A percentile compares a stretch with the other conserved stretches of the same genome.
phyloP scores from a whole-genome alignment of 768 basidiomycete genomes.

The Ramaria rubella region DNA sequence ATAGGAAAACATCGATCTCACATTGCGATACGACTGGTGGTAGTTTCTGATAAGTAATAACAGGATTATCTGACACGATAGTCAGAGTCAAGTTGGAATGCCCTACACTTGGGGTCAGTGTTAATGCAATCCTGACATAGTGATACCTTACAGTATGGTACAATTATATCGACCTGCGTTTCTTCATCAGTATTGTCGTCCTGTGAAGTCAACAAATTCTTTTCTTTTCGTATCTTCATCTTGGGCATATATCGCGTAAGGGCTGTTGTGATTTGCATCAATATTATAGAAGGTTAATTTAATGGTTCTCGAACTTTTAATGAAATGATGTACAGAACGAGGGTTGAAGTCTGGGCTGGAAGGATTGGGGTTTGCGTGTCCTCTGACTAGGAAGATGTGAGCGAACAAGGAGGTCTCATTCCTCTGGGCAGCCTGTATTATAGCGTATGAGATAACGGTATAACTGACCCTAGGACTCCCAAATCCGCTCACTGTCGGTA shows the following conservation, averaged over 20 bases:
- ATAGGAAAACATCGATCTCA: constrained; percentile 29
- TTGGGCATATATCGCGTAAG: constrained; percentile 81
- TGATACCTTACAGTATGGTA: constrained; percentile 56
- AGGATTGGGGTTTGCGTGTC: constrained; percentile 62
- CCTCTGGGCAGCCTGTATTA: constrained; percentile 55
- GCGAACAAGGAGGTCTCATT: constrained; percentile 76
- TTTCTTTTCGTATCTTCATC: constrained; percentile 68
- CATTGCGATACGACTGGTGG: constrained; percentile 57
- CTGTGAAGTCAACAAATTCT: constrained; percentile 63
- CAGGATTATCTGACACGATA: constrained; percentile 64
- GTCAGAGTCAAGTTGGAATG: constrained; percentile 72
- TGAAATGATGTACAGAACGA: constrained; percentile 56
- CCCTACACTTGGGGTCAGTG: constrained; percentile 29
- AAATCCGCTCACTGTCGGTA: constrained; percentile 53
- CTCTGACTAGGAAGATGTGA: constrained; percentile 67
- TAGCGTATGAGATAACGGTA: neutral
- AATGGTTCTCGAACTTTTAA: constrained; percentile 53
- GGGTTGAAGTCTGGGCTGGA: constrained; percentile 45
- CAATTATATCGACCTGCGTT: constrained; percentile 49
- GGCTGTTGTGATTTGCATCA: constrained; percentile 37
- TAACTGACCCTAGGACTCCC: neutral
- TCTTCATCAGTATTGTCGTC: constrained; percentile 37
- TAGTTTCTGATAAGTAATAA: constrained; percentile 47
- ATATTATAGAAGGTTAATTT: neutral
- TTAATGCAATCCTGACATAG: neutral